Evolutionary conservation across 306 rosid species (phyloP).

Genomic region (Quercus glauca): DNA sequence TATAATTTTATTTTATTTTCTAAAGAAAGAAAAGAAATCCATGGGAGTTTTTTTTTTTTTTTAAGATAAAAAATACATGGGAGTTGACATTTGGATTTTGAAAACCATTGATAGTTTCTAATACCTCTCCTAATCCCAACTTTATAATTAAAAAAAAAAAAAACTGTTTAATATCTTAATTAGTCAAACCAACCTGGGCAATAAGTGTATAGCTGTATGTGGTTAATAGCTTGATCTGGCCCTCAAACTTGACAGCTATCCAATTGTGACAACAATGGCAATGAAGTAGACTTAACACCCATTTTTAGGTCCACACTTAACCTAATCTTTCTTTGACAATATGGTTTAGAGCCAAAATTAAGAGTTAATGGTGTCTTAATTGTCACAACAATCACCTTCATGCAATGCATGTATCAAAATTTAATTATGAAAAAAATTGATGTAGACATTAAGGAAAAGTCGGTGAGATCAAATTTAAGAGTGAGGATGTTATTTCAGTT

Average conservation of each 20-base stretch:
- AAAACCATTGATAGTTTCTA: not conserved
- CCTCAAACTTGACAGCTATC: not conserved
- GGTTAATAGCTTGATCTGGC: not conserved
- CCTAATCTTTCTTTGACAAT: not conserved
- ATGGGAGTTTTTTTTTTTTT: too few relatives aligned
- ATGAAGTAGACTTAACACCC: slow-evolving; percentile 33
- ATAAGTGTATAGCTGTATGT: not conserved
- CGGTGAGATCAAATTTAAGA: not conserved
- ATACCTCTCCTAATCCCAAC: not conserved
- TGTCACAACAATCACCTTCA: slow-evolving; percentile 4
- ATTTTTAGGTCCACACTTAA: slow-evolving; percentile 8
- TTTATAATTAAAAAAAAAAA: not conserved
- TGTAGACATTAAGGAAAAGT: not conserved
- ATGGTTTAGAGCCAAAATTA: not conserved
- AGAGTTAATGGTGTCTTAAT: not conserved
- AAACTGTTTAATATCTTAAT: not conserved
- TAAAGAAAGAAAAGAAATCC: too few relatives aligned
- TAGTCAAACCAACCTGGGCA: not conserved
- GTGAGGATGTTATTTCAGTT: not conserved
- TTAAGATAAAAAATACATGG: too few relatives aligned
- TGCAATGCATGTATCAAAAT: not conserved
- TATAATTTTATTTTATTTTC: too few relatives aligned
- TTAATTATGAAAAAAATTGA: not conserved
- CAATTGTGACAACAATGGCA: not conserved
- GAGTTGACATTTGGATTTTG: not conserved